A percentile compares a stretch with the other conserved stretches of the same genome.
phyloP scores from a whole-genome alignment of 257 asterid species.

The Cinchona pubescens region DNA sequence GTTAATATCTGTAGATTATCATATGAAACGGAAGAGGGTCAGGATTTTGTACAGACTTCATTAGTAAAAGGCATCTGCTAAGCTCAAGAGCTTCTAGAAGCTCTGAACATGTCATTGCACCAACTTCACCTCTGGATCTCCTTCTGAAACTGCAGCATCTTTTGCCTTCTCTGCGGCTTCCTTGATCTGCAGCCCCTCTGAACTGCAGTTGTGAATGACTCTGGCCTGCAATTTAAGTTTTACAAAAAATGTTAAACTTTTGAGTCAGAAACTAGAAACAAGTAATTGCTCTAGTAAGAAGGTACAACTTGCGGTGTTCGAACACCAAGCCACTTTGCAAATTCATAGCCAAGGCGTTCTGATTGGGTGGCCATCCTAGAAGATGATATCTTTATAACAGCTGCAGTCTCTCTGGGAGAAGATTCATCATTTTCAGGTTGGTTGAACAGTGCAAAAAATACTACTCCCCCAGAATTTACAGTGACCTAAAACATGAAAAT shows the following conservation, averaged over 20 bases:
- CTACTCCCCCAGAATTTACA: slow-evolving; percentile 98
- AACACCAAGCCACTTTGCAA: slow-evolving; percentile 99
- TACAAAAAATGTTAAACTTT: slow-evolving; percentile 13
- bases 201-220: slow-evolving; percentile 76
- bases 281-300: slow-evolving; percentile 34
- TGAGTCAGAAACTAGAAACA: slow-evolving; percentile 22
- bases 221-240: slow-evolving; percentile 59
- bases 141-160: slow-evolving; percentile 63
- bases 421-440: slow-evolving; percentile 68
- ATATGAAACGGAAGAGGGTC: slow-evolving; percentile 1
- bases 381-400: slow-evolving; percentile 93
- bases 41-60: slow-evolving; percentile 56
- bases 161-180: slow-evolving; percentile 92
- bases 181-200: slow-evolving; percentile 93
- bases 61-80: slow-evolving; percentile 86
- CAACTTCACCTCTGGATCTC: slow-evolving; percentile 87
- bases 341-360: slow-evolving; percentile 96
- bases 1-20: background rate
- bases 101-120: slow-evolving; percentile 92
- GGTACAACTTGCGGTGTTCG: slow-evolving; percentile 92
- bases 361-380: slow-evolving; percentile 99
- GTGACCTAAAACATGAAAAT: slow-evolving; percentile 62
- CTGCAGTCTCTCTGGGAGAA: slow-evolving; percentile 79
- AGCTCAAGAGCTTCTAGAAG: slow-evolving; percentile 99
- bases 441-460: slow-evolving; percentile 84